phyloP scores from a whole-genome alignment of 2,329 filamentous ascomycete species.

The Aspergillus ibericus region DNA sequence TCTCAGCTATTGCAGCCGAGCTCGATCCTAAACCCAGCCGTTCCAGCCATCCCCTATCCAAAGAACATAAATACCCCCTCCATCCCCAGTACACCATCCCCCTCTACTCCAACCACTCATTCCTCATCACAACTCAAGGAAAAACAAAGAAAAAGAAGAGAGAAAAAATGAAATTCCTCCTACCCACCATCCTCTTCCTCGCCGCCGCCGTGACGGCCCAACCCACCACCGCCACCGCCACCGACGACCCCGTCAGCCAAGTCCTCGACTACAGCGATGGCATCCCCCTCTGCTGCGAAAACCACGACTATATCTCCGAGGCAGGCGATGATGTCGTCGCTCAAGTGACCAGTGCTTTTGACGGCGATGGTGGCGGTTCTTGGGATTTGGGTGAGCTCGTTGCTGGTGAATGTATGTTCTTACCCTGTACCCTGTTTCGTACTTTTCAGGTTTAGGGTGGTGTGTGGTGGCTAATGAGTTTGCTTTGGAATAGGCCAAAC shows the following conservation, averaged over 20 bases:
- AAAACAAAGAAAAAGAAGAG: no score
- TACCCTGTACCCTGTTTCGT: not conserved
- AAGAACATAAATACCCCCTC: no score
- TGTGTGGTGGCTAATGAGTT: not conserved
- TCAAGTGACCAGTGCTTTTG: slow-evolving; percentile 4
- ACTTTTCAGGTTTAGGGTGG: not conserved
- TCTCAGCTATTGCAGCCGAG: no score
- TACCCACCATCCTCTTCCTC: not conserved
- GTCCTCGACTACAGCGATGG: slow-evolving; percentile 6
- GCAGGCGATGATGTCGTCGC: not conserved
- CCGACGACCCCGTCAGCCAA: not conserved
- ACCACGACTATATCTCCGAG: slow-evolving; percentile 1
- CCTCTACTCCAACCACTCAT: no score
- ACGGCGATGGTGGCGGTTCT: not conserved
- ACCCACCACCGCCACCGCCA: no score
- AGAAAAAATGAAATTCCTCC: slow-evolving; percentile 3
- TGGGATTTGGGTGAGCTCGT: slow-evolving; percentile 2
- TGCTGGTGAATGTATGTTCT: slow-evolving; percentile 3
- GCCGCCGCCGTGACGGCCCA: not conserved
- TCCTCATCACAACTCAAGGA: no score
- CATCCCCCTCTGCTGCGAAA: slow-evolving; percentile 1
- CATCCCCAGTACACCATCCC: no score
- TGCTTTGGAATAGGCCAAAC: not conserved
- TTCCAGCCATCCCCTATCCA: no score
- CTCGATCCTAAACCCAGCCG: no score